Evolutionary conservation across 2,329 filamentous ascomycete species (phyloP).

Genomic region (Xylaria sp.): DNA sequence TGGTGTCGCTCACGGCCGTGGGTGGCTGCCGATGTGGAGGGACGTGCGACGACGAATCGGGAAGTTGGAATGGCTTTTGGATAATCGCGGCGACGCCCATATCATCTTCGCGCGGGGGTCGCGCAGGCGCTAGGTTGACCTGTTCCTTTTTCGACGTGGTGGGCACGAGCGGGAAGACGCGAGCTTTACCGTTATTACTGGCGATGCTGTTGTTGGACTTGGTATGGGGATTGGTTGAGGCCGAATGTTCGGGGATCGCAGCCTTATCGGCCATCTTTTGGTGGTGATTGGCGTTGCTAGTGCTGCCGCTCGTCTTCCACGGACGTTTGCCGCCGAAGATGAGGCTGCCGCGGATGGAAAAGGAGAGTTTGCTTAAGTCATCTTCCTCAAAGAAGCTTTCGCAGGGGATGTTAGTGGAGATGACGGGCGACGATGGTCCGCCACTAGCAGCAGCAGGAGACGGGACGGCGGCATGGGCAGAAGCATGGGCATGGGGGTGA

Average conservation of each 20-base stretch:
- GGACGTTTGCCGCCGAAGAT: constrained; percentile 60
- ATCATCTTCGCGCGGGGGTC: constrained; percentile 32
- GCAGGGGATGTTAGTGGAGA: constrained; percentile 62
- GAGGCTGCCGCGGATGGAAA: constrained; percentile 68
- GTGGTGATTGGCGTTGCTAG: constrained; percentile 13
- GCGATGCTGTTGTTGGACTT: constrained; percentile 13
- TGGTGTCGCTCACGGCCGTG: constrained; percentile 9
- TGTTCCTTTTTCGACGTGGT: constrained; percentile 26
- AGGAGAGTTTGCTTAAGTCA: constrained; percentile 61
- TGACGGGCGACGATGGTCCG: constrained; percentile 52
- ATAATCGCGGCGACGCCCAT: constrained; percentile 31
- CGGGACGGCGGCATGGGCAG: too few species aligned
- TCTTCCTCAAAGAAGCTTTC: constrained; percentile 63
- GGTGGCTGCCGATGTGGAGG: background rate
- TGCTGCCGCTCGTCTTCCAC: constrained; percentile 32
- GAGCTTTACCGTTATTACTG: constrained; percentile 24
- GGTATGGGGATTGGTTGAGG: constrained; percentile 11
- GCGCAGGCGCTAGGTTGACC: constrained; percentile 22
- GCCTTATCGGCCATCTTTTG: constrained; percentile 37
- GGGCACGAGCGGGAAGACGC: constrained; percentile 39
- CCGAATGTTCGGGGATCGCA: constrained; percentile 24
- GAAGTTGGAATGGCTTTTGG: constrained; percentile 26
- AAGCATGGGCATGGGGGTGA: background rate
- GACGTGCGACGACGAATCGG: constrained; percentile 26
- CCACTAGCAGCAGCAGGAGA: constrained; percentile 33